These are phyloP conservation scores for Fomitopsis schrenkii DNA, from an alignment of 1,284 basidiomycete genomes.

Conservation along the genomic window DNA sequence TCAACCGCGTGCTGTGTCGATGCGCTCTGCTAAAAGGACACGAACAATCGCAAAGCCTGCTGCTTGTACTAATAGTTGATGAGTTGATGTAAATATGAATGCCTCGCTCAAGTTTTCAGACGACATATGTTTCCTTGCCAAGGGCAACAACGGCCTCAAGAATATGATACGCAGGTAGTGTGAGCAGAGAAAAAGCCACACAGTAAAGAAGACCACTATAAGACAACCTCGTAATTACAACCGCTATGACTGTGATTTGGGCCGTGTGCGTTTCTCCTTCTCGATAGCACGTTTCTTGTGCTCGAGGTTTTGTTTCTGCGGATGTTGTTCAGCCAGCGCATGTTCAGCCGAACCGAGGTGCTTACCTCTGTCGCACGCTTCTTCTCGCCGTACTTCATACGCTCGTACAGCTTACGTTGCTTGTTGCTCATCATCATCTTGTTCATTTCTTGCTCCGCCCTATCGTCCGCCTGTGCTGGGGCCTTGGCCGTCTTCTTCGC, in stretches of 20 bases:
- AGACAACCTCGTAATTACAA: neutral
- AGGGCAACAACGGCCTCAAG: neutral
- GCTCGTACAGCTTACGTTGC: conserved; percentile 93
- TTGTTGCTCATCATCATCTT: conserved; percentile 99
- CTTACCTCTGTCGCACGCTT: conserved; percentile 81
- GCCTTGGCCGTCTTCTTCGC: conserved; percentile 47
- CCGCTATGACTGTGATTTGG: conserved; percentile 21
- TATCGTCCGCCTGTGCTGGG: conserved; percentile 28
- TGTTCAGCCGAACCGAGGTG: conserved; percentile 11
- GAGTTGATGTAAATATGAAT: neutral
- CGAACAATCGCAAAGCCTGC: neutral
- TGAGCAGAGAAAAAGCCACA: no score
- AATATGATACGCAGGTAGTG: neutral
- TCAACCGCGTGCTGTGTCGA: neutral
- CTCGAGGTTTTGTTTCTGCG: conserved; percentile 59
- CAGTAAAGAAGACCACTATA: no score
- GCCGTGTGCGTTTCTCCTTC: conserved; percentile 47
- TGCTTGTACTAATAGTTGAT: neutral
- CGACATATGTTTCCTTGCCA: no score
- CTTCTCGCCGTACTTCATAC: conserved; percentile 87
- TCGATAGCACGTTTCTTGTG: conserved; percentile 54
- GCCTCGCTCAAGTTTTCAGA: neutral
- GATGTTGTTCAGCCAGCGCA: neutral
- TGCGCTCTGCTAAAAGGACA: neutral
- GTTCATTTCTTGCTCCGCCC: conserved; percentile 85